These are phyloP conservation scores for Candida koratica DNA, from an alignment of 805 yeast species.

Conservation along the genomic window DNA sequence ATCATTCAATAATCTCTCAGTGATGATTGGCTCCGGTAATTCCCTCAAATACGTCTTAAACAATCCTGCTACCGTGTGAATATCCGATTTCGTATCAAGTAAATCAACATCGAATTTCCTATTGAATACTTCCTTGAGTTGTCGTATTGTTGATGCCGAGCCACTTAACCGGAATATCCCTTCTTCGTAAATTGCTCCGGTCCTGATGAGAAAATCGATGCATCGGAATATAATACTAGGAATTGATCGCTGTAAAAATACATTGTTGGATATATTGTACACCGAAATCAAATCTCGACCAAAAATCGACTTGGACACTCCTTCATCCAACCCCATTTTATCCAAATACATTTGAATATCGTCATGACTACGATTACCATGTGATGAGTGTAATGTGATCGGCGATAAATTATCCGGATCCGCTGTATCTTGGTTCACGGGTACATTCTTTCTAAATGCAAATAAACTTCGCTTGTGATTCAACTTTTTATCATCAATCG, in stretches of 20 bases:
- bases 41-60: conserved; percentile 79
- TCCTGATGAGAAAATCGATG: conserved; percentile 57
- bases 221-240: conserved; percentile 82
- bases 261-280: conserved; percentile 47
- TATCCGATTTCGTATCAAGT: conserved; percentile 54
- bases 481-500: conserved; percentile 26
- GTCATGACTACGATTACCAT: conserved; percentile 5
- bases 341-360: conserved; percentile 30
- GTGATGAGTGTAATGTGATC: conserved; percentile 3
- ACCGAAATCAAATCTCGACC: conserved; percentile 60
- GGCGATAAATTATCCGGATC: conserved; percentile 5
- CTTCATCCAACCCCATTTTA: conserved; percentile 33
- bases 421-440: neutral
- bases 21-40: conserved; percentile 65
- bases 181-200: conserved; percentile 77
- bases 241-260: conserved; percentile 42
- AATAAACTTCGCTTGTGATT: conserved; percentile 56
- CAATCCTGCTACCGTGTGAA: conserved; percentile 83
- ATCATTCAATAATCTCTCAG: conserved; percentile 41
- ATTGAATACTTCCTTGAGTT: conserved; percentile 67
- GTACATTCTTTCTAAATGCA: conserved; percentile 44
- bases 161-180: conserved; percentile 92
- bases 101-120: conserved; percentile 65
- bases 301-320: conserved; percentile 46
- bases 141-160: conserved; percentile 70